Conservation (phyloP, 148 eudicot genomes). For the Fagopyrum tataricum region DNA sequence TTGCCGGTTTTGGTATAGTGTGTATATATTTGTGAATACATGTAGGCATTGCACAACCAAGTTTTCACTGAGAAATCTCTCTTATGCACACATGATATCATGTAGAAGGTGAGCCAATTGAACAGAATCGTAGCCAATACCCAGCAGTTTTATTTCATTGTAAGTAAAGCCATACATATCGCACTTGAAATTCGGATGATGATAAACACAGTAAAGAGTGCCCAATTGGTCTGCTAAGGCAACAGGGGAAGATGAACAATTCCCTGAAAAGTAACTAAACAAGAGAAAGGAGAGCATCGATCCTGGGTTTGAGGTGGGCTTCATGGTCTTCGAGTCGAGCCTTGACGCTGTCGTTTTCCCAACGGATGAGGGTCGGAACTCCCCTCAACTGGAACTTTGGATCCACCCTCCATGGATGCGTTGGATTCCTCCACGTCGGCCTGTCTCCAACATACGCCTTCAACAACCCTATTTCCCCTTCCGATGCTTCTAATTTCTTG, state of each 20-base stretch:
- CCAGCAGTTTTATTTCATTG: conserved; percentile 3
- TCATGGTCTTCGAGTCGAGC: conserved; percentile 89
- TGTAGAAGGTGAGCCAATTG: not conserved
- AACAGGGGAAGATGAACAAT: not conserved
- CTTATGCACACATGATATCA: not conserved
- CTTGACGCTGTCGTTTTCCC: conserved; percentile 54
- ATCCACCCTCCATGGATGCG: conserved; percentile 73
- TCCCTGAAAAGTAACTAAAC: conserved; percentile 7
- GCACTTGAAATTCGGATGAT: conserved; percentile 5
- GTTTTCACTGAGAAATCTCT: not conserved
- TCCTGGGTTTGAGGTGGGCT: conserved; percentile 60
- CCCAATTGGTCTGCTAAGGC: not conserved
- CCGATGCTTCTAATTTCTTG: conserved; percentile 56
- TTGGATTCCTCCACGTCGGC: conserved; percentile 85
- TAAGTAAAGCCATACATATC: not conserved
- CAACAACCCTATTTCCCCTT: conserved; percentile 50
- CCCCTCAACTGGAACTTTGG: conserved; percentile 64
- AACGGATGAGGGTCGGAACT: conserved; percentile 75
- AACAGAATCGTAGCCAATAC: not conserved
- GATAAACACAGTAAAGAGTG: not conserved
- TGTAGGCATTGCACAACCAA: not conserved
- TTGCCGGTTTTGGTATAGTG: not conserved
- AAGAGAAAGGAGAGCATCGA: conserved; percentile 42
- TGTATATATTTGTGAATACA: too few species aligned
- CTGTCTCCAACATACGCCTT: conserved; percentile 86